Conservation (phyloP, 2,329 filamentous ascomycete genomes). For the Coleophoma cylindrospora region DNA sequence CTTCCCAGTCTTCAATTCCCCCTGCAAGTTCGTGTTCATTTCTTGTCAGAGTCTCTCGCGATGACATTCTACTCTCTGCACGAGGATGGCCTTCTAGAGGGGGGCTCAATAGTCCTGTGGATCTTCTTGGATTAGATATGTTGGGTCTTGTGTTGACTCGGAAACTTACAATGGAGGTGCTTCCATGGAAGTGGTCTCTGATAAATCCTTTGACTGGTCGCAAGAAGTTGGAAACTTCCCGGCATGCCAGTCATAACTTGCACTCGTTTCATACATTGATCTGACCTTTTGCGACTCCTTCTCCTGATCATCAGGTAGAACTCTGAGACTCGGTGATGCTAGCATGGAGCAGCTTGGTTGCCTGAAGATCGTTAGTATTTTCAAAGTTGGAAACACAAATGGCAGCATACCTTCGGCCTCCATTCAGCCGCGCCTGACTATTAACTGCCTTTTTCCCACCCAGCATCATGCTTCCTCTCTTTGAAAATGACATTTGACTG, state of each 20-base stretch:
- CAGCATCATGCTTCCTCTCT: constrained; percentile 60
- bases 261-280: constrained; percentile 26
- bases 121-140: constrained; percentile 13
- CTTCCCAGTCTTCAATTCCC: constrained; percentile 63
- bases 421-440: constrained; percentile 15
- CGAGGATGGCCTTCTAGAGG: constrained; percentile 8
- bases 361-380: constrained; percentile 14
- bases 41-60: constrained; percentile 16
- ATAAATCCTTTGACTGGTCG: constrained; percentile 1
- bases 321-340: constrained; percentile 15
- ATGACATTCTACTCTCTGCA: constrained; percentile 17
- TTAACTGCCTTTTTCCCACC: constrained; percentile 36
- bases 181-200: constrained; percentile 4
- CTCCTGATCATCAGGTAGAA: constrained; percentile 23
- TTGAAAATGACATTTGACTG: constrained; percentile 53
- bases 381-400: not conserved
- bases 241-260: constrained; percentile 19
- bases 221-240: constrained; percentile 10
- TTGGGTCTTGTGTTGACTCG: not conserved
- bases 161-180: not conserved
- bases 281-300: constrained; percentile 28
- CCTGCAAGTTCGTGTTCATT: constrained; percentile 44
- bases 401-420: constrained; percentile 17
- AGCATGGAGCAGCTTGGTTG: constrained; percentile 24
- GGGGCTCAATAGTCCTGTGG: constrained; percentile 13